phyloP scores from a whole-genome alignment of 176 grass and related monocot species.

The Bolboschoenus planiculmis region DNA sequence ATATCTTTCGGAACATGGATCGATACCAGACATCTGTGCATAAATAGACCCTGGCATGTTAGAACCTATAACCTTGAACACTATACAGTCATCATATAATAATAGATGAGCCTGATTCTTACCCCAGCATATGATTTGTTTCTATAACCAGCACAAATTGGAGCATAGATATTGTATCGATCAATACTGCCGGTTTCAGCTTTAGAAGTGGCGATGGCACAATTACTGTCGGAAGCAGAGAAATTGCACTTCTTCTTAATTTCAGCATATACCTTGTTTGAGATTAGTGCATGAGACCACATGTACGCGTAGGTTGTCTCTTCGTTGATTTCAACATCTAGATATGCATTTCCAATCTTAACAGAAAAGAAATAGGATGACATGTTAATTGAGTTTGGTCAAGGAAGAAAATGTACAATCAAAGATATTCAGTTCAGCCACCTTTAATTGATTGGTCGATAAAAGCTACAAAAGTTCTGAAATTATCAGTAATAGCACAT shows the following conservation, averaged over 20 bases:
- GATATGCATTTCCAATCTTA: constrained; percentile 40
- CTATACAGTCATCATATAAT: not conserved
- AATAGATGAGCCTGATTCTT: not conserved
- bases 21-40: constrained; percentile 31
- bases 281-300: constrained; percentile 37
- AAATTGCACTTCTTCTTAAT: constrained; percentile 35
- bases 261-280: constrained; percentile 24
- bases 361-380: not conserved
- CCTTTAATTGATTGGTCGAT: not conserved
- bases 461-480: not conserved
- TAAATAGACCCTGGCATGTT: not conserved
- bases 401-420: not conserved
- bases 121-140: not conserved
- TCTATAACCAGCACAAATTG: constrained; percentile 11
- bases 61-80: not conserved
- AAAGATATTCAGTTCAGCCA: not conserved
- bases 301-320: constrained; percentile 11
- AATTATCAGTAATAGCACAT: not conserved
- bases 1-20: constrained; percentile 20
- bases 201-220: not conserved
- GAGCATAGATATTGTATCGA: constrained; percentile 34
- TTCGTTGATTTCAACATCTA: constrained; percentile 4
- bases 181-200: not conserved
- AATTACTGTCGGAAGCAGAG: not conserved
- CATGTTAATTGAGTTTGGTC: not conserved